Base-by-base conservation (phyloP, 2,329 filamentous ascomycete species). In the Penicillium sp. region DNA sequence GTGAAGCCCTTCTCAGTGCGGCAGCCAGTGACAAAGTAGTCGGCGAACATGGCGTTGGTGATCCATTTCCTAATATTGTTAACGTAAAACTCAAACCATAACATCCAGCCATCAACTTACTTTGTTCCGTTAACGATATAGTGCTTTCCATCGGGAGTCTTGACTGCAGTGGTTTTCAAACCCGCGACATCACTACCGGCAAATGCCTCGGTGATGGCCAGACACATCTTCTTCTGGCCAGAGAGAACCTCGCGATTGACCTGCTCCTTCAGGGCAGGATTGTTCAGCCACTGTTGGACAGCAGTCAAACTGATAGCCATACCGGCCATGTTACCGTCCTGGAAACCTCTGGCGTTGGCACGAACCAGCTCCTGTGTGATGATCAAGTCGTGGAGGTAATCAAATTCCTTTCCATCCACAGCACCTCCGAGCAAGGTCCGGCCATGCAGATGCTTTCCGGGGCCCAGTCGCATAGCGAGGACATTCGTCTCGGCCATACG, bases 131-230 rank as follows among this genome's bases (percentile, higher is more conserved):
- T 71, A 45, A 82, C 76, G 56, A 80, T 78, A 67, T 88, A 91
- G 70, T 84, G 78, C 66, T 86, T 84, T 39, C 87, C 87, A 64
- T 90, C 87, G 1, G 82, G 72, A 0, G 86, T 89, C 75, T 89
- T 89, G 58, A 79, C 79, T 1, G 88, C 88, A 0, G 88, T 93
- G 0, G 89, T 93, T 54, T 86, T 79, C 31, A 95, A 76, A 13
- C 87, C 83, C 12, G 89, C 87, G 4, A 95, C 89, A 67, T 95
- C 89, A 31, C 81, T 86, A 12, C 89, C 89, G 13, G 89, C 89
- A 70, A 95, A 93, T 0, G 89, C 89, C 71, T 95, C 89, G 1
- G 89, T 93, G 64, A 95, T 89, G 45, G 89, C 89, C 3, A 95
- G 76, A 64, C 86, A 92, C 66, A 93, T 89, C 77, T 91, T 91